These are phyloP conservation scores for Aspergillus tanneri DNA, from an alignment of 2,329 filamentous ascomycete genomes.

Conservation along the genomic window DNA sequence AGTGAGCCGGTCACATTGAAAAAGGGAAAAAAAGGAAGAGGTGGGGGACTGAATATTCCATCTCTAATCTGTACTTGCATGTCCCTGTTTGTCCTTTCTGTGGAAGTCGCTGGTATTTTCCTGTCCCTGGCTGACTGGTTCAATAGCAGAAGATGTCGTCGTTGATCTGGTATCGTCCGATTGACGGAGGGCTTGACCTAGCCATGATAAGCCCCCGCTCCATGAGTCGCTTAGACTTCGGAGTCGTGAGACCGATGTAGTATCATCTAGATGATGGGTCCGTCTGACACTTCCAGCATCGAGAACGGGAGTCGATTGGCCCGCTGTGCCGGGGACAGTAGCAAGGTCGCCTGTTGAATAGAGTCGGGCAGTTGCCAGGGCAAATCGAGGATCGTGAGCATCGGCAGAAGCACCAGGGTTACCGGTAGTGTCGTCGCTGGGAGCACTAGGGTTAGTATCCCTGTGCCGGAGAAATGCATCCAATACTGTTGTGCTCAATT, in stretches of 20 bases:
- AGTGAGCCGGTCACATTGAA: slow-evolving; percentile 9
- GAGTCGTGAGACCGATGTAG: slow-evolving; percentile 24
- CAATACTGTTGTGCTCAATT: slow-evolving; percentile 27
- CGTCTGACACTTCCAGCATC: slow-evolving; percentile 16
- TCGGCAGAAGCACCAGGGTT: slow-evolving; percentile 12
- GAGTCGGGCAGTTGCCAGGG: slow-evolving; percentile 27
- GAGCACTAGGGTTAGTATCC: slow-evolving; percentile 18
- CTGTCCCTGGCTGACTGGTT: not conserved
- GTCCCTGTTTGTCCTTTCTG: too few species aligned
- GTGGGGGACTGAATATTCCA: too few species aligned
- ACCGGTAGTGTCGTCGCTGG: slow-evolving; percentile 17
- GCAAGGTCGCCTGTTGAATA: slow-evolving; percentile 26
- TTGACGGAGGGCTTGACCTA: slow-evolving; percentile 34
- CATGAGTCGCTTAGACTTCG: slow-evolving; percentile 42
- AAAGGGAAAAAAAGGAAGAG: not conserved
- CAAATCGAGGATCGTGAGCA: slow-evolving; percentile 19
- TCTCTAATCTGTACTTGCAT: too few species aligned
- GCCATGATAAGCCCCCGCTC: slow-evolving; percentile 37
- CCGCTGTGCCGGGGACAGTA: slow-evolving; percentile 21
- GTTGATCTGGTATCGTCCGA: slow-evolving; percentile 6
- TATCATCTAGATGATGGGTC: slow-evolving; percentile 18
- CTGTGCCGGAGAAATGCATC: slow-evolving; percentile 20
- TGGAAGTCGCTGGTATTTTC: too few species aligned
- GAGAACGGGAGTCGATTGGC: slow-evolving; percentile 24
- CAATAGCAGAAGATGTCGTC: not conserved